Conservation (phyloP, 306 rosid genomes). For the Lablab purpureus region DNA sequence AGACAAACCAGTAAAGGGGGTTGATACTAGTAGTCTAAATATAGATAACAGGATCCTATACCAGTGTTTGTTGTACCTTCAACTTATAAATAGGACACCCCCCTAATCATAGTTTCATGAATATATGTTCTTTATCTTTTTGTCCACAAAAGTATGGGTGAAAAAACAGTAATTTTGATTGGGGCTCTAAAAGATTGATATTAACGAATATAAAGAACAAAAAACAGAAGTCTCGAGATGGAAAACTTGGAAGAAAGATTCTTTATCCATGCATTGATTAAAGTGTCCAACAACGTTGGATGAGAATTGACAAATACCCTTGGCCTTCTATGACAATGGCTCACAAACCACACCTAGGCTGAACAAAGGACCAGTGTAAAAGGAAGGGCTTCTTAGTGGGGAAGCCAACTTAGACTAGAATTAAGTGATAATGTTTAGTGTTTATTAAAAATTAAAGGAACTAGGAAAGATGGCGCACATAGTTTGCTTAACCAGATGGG, state of each 20-base stretch:
- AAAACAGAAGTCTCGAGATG: background rate
- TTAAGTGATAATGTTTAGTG: slow-evolving; percentile 48
- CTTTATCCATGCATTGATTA: slow-evolving; percentile 29
- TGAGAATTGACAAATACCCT: slow-evolving; percentile 46
- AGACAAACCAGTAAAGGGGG: slow-evolving; percentile 8
- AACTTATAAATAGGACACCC: background rate
- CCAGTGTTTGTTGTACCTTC: slow-evolving; percentile 13
- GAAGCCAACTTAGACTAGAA: slow-evolving; percentile 32
- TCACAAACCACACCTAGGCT: slow-evolving; percentile 35
- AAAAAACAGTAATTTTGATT: slow-evolving; percentile 23
- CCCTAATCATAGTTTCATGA: background rate
- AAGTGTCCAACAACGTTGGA: slow-evolving; percentile 34
- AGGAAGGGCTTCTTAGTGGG: background rate
- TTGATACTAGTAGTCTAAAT: slow-evolving; percentile 23
- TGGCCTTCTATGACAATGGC: slow-evolving; percentile 46
- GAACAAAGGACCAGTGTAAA: background rate
- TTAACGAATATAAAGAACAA: too few relatives aligned
- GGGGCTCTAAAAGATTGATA: too few relatives aligned
- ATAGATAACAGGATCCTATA: background rate
- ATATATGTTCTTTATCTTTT: background rate
- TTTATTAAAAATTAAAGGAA: slow-evolving; percentile 39
- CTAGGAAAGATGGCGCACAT: slow-evolving; percentile 52
- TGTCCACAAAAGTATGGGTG: background rate
- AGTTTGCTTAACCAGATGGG: slow-evolving; percentile 74
- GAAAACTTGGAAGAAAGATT: background rate